Evolutionary conservation across 2,329 filamentous ascomycete species (phyloP), one percentile per base, ranked within the genome.

Genomic region (Penicillium hesseltinei): DNA sequence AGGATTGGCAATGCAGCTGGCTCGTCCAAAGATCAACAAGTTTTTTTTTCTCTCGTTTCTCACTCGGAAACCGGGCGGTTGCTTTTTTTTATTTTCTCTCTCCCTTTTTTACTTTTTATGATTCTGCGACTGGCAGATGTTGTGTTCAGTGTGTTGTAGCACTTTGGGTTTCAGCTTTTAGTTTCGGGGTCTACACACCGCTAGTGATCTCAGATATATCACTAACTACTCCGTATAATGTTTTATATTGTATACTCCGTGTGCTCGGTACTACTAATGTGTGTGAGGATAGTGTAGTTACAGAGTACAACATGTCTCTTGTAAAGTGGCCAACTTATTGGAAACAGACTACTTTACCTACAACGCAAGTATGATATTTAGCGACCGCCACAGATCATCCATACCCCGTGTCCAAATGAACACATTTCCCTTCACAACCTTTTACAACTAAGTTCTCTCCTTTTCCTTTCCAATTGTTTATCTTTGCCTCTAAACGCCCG

Each of bases 1-100:
- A 66, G 63, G 57, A 59, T 63, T 62, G 55, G 36, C 61, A 60
- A 60, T 63, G 62, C 59, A 59, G 53, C 47, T 51, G 39, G 47
- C 46, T 46, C 23, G 9, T 49, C 51, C 31, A 54, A 48, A 54
- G 25, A 44, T 21, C 36, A 51, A 42, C 15, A 17, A 23, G 15
- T 21, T 25, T 45, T 39, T 31, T 42, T 48, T 53, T 35, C n/a
- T 29, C 39, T 56, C 21, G n/a, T 57, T 47, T 36, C 29, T 51
- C 40, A 19, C 33, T 51, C 21, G 31, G 29, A 51, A 38, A 43
- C 29, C 42, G 21, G 45, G 33, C 57, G 44, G 42, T 39, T 55
- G 13, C 15, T 27, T 25, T 51, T 38, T 29, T 9, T 4, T 51
- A 31, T 36, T 10, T 5, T n/a, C 5, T 46, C 19, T 27, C 10